Evolutionary conservation across 257 asterid genomes (phyloP), one percentile per base, ranked within the genome.

Genomic region (Nicotiana knightiana): DNA sequence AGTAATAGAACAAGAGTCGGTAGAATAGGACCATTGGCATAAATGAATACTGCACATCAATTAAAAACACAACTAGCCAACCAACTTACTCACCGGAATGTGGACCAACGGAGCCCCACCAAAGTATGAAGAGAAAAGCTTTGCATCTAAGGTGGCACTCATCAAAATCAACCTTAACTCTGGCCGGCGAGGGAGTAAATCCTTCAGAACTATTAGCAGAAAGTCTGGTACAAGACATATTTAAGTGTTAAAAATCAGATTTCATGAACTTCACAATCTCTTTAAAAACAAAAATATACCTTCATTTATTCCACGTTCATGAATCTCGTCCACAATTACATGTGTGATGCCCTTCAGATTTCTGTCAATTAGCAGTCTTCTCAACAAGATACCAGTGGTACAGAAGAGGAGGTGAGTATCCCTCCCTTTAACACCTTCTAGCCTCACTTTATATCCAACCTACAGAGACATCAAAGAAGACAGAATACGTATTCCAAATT

Each of bases 271-370:
- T 78, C 79, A 68, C 37, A n/a, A 68, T 58, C 77, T 66, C 63
- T 63, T 58, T 61, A 63, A 83, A 66, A 46, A 73, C 77, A 67
- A 83, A 43, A 62, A 21, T 86, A 46, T 82, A 94, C 99, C 99
- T 92, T 96, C 99, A 87, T 96, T 96, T 77, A 96, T 90, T 88
- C 98, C 99, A 76, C 98, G 99, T 82, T 96, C 99, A 88, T 96
- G 99, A 86, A 96, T 94, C 89, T 96, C 99, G 85, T 96, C 99
- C 80, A 96, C 95, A 46, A 96, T 89, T 77, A 96, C 91, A 88
- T 96, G 97, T 70, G 99, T 93, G 77, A 94, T 92, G 26, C 93
- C 97, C 86, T 93, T 96, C 89, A 96, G 91, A 86, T 83, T 91
- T 90, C 94, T 87, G 86, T 96, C 98, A 57, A 92, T 90, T 79